phyloP scores from a whole-genome alignment of 495 filamentous ascomycete genomes.

The Clavariopsis aquatica region DNA sequence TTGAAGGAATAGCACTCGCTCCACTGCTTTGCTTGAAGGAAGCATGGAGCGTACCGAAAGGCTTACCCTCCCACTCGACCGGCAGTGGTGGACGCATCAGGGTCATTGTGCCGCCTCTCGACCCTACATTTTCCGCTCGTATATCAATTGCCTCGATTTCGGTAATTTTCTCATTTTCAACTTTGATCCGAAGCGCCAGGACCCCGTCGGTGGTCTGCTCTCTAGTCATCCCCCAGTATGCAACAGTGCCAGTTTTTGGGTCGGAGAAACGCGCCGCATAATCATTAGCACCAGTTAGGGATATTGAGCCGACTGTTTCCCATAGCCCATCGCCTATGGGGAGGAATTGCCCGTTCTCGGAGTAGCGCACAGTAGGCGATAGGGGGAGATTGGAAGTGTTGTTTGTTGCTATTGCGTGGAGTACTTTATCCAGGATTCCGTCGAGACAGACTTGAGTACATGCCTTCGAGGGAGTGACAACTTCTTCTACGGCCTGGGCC shows the following conservation, averaged over 20 bases:
- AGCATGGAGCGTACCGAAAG: slow-evolving; percentile 2
- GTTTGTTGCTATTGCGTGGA: slow-evolving; percentile 37
- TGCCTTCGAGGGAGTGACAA: background rate
- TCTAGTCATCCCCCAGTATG: slow-evolving; percentile 18
- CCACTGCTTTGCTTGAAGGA: background rate
- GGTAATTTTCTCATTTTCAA: slow-evolving; percentile 37
- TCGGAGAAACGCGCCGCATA: slow-evolving; percentile 40
- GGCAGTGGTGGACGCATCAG: slow-evolving; percentile 18
- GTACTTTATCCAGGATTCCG: slow-evolving; percentile 35
- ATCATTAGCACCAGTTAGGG: slow-evolving; percentile 32
- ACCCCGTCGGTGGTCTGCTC: slow-evolving; percentile 32
- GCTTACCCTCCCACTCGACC: slow-evolving; percentile 11
- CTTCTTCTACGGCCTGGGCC: background rate
- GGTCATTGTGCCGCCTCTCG: slow-evolving; percentile 2
- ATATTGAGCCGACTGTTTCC: slow-evolving; percentile 37
- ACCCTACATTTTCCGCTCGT: background rate
- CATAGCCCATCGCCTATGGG: slow-evolving; percentile 42
- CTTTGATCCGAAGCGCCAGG: slow-evolving; percentile 38
- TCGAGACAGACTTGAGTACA: slow-evolving; percentile 40
- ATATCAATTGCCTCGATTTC: slow-evolving; percentile 41
- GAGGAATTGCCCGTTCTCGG: slow-evolving; percentile 44
- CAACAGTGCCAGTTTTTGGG: slow-evolving; percentile 33
- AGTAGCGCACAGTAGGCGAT: slow-evolving; percentile 37
- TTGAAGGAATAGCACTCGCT: background rate
- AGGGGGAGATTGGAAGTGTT: slow-evolving; percentile 37